Conservation (phyloP, 768 basidiomycete genomes). For the Paxillus involutus region DNA sequence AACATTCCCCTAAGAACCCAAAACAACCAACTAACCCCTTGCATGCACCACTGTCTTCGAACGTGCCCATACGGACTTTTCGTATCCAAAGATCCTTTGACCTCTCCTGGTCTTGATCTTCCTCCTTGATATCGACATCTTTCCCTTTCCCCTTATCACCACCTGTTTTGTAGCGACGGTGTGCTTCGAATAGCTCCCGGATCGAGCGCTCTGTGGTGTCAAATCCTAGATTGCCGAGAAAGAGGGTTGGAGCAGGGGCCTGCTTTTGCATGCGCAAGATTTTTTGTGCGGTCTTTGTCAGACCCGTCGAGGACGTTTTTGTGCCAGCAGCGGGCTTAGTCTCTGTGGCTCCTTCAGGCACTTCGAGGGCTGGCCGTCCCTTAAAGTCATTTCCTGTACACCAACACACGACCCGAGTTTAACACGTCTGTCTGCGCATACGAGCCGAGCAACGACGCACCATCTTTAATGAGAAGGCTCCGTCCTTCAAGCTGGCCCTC, state of each 20-base stretch:
- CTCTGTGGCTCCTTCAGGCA: slow-evolving; percentile 31
- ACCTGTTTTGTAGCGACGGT: slow-evolving; percentile 38
- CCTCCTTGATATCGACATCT: slow-evolving; percentile 21
- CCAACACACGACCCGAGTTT: neutral
- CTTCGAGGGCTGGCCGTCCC: slow-evolving; percentile 58
- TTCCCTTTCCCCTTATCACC: slow-evolving; percentile 34
- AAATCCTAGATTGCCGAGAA: slow-evolving; percentile 92
- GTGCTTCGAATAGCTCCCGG: slow-evolving; percentile 69
- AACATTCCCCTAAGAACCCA: neutral
- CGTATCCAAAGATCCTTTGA: slow-evolving; percentile 56
- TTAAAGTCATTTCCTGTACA: slow-evolving; percentile 68
- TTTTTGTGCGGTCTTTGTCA: slow-evolving; percentile 73
- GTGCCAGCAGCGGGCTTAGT: slow-evolving; percentile 35
- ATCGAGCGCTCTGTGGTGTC: slow-evolving; percentile 82
- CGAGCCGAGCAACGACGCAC: slow-evolving; percentile 37
- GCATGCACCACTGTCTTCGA: slow-evolving; percentile 92
- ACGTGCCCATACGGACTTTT: slow-evolving; percentile 91
- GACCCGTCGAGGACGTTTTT: slow-evolving; percentile 31
- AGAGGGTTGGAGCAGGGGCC: slow-evolving; percentile 80
- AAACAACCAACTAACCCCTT: slow-evolving; percentile 71
- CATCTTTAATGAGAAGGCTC: slow-evolving; percentile 90
- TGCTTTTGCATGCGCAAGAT: slow-evolving; percentile 80
- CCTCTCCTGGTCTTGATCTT: neutral
- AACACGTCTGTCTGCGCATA: slow-evolving; percentile 2
- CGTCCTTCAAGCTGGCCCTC: slow-evolving; percentile 85